Percentiles rank a stretch among this genome's conserved stretches.
These are phyloP conservation scores for Alternaria triticimaculans DNA, from an alignment of 2,329 filamentous ascomycete species.

Conservation along the genomic window DNA sequence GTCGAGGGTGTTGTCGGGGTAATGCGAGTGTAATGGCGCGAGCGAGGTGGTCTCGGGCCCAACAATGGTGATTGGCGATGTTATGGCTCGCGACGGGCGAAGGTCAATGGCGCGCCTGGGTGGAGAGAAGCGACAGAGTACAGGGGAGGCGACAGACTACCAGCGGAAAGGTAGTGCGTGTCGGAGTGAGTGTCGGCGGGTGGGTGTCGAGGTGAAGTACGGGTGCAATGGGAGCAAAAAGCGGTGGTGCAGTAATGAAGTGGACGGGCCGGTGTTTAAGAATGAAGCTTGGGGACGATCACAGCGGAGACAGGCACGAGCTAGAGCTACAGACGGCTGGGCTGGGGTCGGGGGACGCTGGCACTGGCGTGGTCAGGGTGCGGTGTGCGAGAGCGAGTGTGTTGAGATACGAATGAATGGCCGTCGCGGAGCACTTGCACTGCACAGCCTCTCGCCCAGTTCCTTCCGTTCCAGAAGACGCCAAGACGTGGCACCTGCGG, in stretches of 20 bases:
- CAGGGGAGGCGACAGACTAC: too few species aligned
- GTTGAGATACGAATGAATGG: conserved; percentile 19
- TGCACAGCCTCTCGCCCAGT: conserved; percentile 14
- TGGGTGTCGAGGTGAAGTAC: background rate
- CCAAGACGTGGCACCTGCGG: conserved; percentile 17
- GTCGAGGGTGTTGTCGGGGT: background rate
- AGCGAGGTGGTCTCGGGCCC: conserved; percentile 2
- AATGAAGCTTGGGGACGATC: conserved; percentile 17
- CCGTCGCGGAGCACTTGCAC: conserved; percentile 7
- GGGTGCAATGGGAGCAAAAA: background rate
- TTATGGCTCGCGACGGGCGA: conserved; percentile 4
- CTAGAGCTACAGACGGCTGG: conserved; percentile 11
- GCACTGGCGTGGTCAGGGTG: conserved; percentile 7
- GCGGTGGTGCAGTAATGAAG: background rate
- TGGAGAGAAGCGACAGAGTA: conserved; percentile 18
- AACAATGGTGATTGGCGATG: conserved; percentile 11
- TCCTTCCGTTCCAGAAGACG: conserved; percentile 14
- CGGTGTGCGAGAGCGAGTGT: conserved; percentile 3
- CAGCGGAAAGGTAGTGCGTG: background rate
- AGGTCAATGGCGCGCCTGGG: conserved; percentile 10
- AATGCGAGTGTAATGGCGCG: background rate
- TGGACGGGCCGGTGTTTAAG: conserved; percentile 21
- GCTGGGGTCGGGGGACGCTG: conserved; percentile 6
- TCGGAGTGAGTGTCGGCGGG: background rate
- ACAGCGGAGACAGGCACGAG: conserved; percentile 20